Evolutionary conservation across 1,284 basidiomycete genomes (phyloP).

Genomic region (Trametes versicolor): DNA sequence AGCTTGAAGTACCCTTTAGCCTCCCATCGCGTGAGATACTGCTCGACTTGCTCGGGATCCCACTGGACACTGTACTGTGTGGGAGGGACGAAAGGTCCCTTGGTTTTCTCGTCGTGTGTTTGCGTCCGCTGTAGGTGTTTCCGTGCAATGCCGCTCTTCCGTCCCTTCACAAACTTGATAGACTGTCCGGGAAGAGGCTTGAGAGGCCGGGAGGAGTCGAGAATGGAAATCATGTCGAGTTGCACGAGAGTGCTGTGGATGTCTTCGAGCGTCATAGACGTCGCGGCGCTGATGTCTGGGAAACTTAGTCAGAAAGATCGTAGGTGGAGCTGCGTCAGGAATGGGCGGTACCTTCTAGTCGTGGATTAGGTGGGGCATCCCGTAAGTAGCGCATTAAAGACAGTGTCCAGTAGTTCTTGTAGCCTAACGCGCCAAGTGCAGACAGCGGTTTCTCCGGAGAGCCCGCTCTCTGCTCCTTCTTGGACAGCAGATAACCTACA

Average conservation of each 20-base stretch:
- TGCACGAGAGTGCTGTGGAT: slow-evolving; percentile 83
- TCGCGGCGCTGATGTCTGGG: slow-evolving; percentile 86
- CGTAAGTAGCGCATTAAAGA: slow-evolving; percentile 88
- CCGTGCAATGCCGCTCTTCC: slow-evolving; percentile 71
- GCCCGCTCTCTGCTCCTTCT: slow-evolving; percentile 89
- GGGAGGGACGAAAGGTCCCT: slow-evolving; percentile 72
- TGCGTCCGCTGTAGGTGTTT: slow-evolving; percentile 68
- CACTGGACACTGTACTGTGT: slow-evolving; percentile 82
- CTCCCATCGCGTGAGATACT: slow-evolving; percentile 78
- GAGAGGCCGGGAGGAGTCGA: slow-evolving; percentile 58
- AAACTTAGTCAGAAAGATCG: slow-evolving; percentile 12
- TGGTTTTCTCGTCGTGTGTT: slow-evolving; percentile 58
- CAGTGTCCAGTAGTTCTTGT: slow-evolving; percentile 96
- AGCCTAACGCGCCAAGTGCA: slow-evolving; percentile 89
- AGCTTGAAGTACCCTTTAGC: slow-evolving; percentile 85
- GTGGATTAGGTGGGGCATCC: slow-evolving; percentile 65
- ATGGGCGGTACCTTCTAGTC: slow-evolving; percentile 73
- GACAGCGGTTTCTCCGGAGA: slow-evolving; percentile 96
- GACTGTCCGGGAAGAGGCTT: slow-evolving; percentile 77
- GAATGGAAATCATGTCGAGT: slow-evolving; percentile 79
- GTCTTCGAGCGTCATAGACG: slow-evolving; percentile 94
- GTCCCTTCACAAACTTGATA: slow-evolving; percentile 75
- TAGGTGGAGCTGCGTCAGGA: slow-evolving; percentile 17
- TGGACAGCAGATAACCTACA: slow-evolving; percentile 93
- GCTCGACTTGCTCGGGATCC: slow-evolving; percentile 75